Conservation (phyloP, 192 early-diverging fungal species). For the Rhizoclosmatium sp. region DNA sequence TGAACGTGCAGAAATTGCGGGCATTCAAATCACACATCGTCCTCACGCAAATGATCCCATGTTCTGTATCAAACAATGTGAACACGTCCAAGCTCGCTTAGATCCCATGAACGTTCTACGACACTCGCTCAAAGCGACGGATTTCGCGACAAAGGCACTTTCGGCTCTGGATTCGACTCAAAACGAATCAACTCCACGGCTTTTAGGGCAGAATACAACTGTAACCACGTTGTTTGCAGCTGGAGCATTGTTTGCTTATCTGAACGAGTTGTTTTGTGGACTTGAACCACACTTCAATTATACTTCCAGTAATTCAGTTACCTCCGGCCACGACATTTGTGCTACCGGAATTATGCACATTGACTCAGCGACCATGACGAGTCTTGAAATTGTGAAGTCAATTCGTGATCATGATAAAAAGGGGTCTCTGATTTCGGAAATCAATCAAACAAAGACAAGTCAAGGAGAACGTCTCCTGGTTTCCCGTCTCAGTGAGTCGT, state of each 20-base stretch:
- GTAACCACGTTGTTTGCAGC: constrained; percentile 45
- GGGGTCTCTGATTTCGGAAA: constrained; percentile 72
- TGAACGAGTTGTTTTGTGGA: constrained; percentile 74
- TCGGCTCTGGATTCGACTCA: background rate
- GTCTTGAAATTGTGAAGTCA: constrained; percentile 78
- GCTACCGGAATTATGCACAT: constrained; percentile 66
- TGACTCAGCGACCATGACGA: constrained; percentile 77
- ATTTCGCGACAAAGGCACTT: background rate
- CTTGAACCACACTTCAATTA: constrained; percentile 66
- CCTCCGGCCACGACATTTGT: constrained; percentile 61
- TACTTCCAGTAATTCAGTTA: background rate
- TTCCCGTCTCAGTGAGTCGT: constrained; percentile 64
- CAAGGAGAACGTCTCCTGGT: constrained; percentile 79
- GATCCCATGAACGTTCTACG: background rate
- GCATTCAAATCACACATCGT: background rate
- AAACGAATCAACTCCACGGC: background rate
- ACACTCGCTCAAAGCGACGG: background rate
- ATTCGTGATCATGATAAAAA: constrained; percentile 45
- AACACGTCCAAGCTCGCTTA: constrained; percentile 6
- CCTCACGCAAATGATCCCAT: background rate
- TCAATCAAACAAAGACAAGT: constrained; percentile 83
- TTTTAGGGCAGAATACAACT: background rate
- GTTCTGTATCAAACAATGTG: background rate
- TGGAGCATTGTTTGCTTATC: constrained; percentile 73
- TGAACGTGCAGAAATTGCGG: background rate